Base-by-base conservation (phyloP, 805 yeast genomes). In the Saturnispora saitoi region DNA sequence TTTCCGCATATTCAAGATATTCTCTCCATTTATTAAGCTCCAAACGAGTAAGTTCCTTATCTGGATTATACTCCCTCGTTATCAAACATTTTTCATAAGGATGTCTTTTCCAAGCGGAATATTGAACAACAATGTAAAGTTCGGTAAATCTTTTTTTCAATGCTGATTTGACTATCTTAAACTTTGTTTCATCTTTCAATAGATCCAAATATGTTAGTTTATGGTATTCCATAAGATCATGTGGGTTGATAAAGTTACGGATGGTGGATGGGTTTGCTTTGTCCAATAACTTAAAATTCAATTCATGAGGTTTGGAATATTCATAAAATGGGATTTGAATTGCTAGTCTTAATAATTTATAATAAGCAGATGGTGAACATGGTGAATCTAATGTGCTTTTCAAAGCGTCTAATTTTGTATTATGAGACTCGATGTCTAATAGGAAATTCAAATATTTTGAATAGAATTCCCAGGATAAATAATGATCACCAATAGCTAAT, bases 1-100 rank as follows among this genome's bases (percentile, higher is more conserved):
- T 58, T 54, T 83, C 87, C 32, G 78, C 64, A 49, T 70, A 77
- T 52, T 72, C 73, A 32, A 84, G 56, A 60, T 83, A 87, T 28
- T 68, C 61, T 47, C 72, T 76, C 80, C 95, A 83, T 10, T 66
- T 68, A 17, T 72, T 74, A 19, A 82, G 57, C 54, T 83, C 85
- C 57, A 58, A 52, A 61, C 73, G 53, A 52, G 60, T 43, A 26
- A 64, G 54, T 31, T 60, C 54, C 41, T 51, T 3, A 69, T 63
- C 57, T 1, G 71, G 68, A 26, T 64, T 65, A 54, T 59, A 74
- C 52, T 65, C 73, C 7, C 70, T 71, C 9, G 62, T 51, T 6
- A 59, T 53, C 6, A 78, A 55, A 1, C 60, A 58, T 49, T 69
- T 69, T 51, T 81, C 87, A 60, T 59, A 80, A 8, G 64, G 60